phyloP scores from a whole-genome alignment of 192 early-diverging fungal genomes.

The Neocallimastix lanati region DNA sequence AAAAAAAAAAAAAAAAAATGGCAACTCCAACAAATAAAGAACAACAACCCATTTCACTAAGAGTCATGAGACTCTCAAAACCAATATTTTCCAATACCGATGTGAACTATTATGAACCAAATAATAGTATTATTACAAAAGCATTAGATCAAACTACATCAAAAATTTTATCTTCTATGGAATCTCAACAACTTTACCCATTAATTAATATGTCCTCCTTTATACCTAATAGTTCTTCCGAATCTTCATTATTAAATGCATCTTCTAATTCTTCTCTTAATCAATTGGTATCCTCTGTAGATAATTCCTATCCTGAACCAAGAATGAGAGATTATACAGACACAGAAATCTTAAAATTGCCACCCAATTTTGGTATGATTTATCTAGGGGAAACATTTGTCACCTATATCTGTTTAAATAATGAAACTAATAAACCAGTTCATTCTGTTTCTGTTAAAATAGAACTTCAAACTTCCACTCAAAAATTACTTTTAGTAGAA shows the following conservation, averaged over 20 bases:
- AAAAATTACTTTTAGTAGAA: constrained; percentile 57
- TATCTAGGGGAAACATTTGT: constrained; percentile 87
- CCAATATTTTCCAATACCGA: not conserved
- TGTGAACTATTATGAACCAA: not conserved
- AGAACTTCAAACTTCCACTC: constrained; percentile 71
- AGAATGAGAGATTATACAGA: not conserved
- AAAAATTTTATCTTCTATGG: not conserved
- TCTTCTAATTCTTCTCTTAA: not conserved
- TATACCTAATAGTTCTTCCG: not conserved
- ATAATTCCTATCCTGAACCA: not conserved
- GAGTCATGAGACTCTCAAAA: not conserved
- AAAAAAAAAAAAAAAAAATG: not conserved
- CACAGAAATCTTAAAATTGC: not conserved
- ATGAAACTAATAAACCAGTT: constrained; percentile 48
- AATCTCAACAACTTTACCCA: not conserved
- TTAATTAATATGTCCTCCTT: not conserved
- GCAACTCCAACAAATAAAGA: not conserved
- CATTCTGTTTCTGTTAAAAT: constrained; percentile 57
- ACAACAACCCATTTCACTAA: not conserved
- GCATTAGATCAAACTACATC: not conserved
- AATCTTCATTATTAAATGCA: not conserved
- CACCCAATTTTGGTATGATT: constrained; percentile 58
- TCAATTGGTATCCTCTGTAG: not conserved
- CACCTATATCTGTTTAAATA: constrained; percentile 73
- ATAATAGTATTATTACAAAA: not conserved